These are phyloP conservation scores for Colletotrichum sp. DNA, from an alignment of 2,329 filamentous ascomycete genomes.

Conservation along the genomic window DNA sequence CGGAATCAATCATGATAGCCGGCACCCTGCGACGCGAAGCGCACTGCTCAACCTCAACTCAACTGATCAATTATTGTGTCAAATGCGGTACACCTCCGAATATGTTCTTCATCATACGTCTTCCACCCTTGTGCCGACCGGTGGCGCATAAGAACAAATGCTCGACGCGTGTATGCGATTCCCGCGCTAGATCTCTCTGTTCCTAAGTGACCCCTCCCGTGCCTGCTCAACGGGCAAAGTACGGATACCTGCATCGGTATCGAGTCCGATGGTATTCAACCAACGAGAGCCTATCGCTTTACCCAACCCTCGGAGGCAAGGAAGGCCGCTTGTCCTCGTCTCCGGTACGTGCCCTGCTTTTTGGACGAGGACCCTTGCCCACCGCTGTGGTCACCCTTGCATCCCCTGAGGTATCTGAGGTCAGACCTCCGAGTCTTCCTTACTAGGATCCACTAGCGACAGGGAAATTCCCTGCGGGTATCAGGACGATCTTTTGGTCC, in stretches of 20 bases:
- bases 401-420: neutral
- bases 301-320: neutral
- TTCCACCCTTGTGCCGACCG: neutral
- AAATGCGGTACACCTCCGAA: neutral
- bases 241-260: neutral
- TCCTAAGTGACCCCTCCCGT: neutral
- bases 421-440: neutral
- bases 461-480: neutral
- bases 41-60: neutral
- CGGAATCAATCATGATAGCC: neutral
- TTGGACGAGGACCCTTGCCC: neutral
- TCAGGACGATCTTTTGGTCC: constrained; percentile 16
- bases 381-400: neutral
- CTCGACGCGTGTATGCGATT: neutral
- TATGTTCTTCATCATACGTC: neutral
- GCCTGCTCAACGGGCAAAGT: neutral
- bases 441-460: neutral
- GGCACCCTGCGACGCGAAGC: neutral
- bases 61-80: neutral
- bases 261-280: neutral
- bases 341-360: neutral
- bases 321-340: neutral
- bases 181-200: neutral
- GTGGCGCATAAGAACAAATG: neutral
- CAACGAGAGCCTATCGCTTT: neutral